Percentiles rank a stretch among this genome's conserved stretches.
Conservation (phyloP, 2,329 filamentous ascomycete genomes). For the Ceratocystis harringtonii region DNA sequence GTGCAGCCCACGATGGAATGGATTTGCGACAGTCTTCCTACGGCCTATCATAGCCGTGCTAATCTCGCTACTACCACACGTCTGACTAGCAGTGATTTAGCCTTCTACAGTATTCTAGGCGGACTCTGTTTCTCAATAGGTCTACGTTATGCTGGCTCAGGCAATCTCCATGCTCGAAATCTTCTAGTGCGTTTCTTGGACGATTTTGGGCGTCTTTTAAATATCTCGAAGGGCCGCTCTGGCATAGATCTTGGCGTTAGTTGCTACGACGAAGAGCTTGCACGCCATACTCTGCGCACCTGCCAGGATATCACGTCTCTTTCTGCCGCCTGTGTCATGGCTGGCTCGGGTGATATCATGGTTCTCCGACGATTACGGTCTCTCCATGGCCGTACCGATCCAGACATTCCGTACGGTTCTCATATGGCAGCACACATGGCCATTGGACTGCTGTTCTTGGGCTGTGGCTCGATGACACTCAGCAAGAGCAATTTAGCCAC, state of each 20-base stretch:
- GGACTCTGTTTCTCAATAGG: constrained; percentile 74
- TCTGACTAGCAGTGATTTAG: constrained; percentile 68
- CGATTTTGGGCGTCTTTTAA: constrained; percentile 65
- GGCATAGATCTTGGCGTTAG: constrained; percentile 22
- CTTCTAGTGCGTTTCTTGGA: constrained; percentile 73
- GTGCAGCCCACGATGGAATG: constrained; percentile 61
- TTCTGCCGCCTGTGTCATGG: constrained; percentile 79
- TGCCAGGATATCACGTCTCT: constrained; percentile 81
- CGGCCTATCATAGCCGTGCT: constrained; percentile 47
- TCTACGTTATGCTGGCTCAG: constrained; percentile 59
- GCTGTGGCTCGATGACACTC: constrained; percentile 83
- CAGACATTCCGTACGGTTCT: constrained; percentile 78
- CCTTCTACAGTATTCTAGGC: constrained; percentile 82
- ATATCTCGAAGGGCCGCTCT: constrained; percentile 30
- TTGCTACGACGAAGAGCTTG: constrained; percentile 70
- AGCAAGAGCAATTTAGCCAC: constrained; percentile 77
- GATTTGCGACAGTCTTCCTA: constrained; percentile 60
- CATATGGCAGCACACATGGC: constrained; percentile 88
- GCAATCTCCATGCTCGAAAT: constrained; percentile 56
- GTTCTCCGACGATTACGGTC: constrained; percentile 75
- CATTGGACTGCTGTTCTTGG: constrained; percentile 78
- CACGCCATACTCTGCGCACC: constrained; percentile 70
- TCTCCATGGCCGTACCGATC: constrained; percentile 73
- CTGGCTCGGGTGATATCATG: constrained; percentile 77
- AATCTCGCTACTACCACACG: constrained; percentile 29